Conservation (phyloP, 75 land plant species). For the Larix kaempferi region DNA sequence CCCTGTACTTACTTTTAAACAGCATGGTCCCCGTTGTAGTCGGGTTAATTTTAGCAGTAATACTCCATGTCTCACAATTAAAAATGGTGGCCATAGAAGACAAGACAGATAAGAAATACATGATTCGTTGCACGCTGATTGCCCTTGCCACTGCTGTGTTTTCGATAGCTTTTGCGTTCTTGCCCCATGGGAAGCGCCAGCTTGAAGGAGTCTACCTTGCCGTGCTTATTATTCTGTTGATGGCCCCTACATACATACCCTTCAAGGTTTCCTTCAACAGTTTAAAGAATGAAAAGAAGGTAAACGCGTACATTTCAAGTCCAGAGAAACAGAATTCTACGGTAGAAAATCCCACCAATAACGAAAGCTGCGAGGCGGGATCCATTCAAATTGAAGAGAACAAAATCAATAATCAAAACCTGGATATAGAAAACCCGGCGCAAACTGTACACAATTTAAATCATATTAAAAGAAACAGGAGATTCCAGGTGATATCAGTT, state of each 20-base stretch:
- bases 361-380: no score
- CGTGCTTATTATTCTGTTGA: background rate
- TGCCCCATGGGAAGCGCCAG: background rate
- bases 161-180: background rate
- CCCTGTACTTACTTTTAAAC: slow-evolving; percentile 42
- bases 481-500: no score
- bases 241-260: background rate
- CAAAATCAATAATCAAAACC: no score
- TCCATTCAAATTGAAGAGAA: no score
- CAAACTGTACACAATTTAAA: no score
- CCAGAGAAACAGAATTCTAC: no score
- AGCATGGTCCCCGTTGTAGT: slow-evolving; percentile 27
- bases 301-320: no score
- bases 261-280: background rate
- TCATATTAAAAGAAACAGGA: no score
- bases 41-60: slow-evolving; percentile 9
- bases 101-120: background rate
- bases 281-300: no score
- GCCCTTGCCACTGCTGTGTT: background rate
- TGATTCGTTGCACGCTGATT: slow-evolving; percentile 6
- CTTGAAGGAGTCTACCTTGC: background rate
- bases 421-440: no score
- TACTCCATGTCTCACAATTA: background rate
- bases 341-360: no score
- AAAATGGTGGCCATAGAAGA: background rate